These are phyloP conservation scores for Podaxis mareebaensis DNA, from an alignment of 768 basidiomycete species.

Conservation along the genomic window DNA sequence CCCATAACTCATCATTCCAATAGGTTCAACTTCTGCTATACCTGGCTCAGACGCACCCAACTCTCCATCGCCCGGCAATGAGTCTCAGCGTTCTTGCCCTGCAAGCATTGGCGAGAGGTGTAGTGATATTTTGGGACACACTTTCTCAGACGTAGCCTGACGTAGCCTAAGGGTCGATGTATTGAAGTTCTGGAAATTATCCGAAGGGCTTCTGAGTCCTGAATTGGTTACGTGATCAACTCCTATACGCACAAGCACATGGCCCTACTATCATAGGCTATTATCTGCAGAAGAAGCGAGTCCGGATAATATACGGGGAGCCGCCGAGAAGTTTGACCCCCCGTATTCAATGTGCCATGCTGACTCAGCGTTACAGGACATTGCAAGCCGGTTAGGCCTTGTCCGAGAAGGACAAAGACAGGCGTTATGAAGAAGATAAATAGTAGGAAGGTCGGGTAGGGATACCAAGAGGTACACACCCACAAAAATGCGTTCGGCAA, in stretches of 20 bases:
- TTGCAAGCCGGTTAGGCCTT: background rate
- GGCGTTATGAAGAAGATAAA: background rate
- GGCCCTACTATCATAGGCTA: background rate
- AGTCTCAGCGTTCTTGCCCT: conserved; percentile 19
- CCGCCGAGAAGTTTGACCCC: background rate
- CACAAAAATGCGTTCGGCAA: background rate
- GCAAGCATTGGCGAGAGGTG: background rate
- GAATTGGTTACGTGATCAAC: background rate
- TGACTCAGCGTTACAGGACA: conserved; percentile 3
- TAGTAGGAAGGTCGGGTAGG: background rate
- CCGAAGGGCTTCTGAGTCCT: background rate
- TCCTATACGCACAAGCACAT: background rate
- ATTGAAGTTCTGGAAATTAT: background rate
- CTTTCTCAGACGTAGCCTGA: conserved; percentile 27
- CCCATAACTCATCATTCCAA: conserved; percentile 28
- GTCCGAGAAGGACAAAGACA: background rate
- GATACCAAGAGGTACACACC: background rate
- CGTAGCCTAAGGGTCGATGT: conserved; percentile 1
- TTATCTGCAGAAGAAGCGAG: background rate
- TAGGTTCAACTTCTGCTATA: conserved; percentile 28
- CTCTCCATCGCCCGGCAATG: conserved; percentile 32
- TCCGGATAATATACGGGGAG: conserved; percentile 24
- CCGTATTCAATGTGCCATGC: background rate
- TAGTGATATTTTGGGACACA: background rate
- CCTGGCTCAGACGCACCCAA: conserved; percentile 30